Evolutionary conservation across 148 eudicot species (phyloP).

Genomic region (Diospyros lotus): DNA sequence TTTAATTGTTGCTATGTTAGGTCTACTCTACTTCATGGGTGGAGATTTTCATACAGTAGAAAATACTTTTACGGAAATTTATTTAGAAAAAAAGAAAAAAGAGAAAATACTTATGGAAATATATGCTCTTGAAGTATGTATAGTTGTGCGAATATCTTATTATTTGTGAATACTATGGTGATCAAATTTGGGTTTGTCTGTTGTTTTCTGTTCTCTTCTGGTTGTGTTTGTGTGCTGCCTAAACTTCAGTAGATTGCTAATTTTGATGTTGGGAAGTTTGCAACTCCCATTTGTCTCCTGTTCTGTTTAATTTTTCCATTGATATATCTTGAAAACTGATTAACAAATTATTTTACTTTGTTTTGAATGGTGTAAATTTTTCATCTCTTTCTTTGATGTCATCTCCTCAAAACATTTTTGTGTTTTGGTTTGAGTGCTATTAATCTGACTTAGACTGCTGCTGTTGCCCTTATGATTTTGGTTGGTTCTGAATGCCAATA

Average conservation of each 20-base stretch:
- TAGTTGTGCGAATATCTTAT: background rate
- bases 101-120: too few relatives aligned
- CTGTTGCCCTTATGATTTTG: background rate
- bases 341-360: background rate
- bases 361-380: background rate
- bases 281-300: background rate
- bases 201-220: background rate
- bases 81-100: too few relatives aligned
- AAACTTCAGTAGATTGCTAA: background rate
- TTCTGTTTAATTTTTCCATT: background rate
- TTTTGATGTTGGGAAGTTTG: background rate
- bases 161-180: background rate
- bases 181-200: background rate
- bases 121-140: background rate
- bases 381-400: background rate
- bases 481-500: background rate
- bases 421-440: background rate
- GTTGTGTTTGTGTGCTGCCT: background rate
- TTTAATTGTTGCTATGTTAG: background rate
- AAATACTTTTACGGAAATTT: background rate
- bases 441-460: background rate
- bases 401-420: background rate
- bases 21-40: background rate
- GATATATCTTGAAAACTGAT: background rate
- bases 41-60: background rate